Base-by-base conservation (phyloP, 2,329 filamentous ascomycete genomes). In the Cadophora sp. region DNA sequence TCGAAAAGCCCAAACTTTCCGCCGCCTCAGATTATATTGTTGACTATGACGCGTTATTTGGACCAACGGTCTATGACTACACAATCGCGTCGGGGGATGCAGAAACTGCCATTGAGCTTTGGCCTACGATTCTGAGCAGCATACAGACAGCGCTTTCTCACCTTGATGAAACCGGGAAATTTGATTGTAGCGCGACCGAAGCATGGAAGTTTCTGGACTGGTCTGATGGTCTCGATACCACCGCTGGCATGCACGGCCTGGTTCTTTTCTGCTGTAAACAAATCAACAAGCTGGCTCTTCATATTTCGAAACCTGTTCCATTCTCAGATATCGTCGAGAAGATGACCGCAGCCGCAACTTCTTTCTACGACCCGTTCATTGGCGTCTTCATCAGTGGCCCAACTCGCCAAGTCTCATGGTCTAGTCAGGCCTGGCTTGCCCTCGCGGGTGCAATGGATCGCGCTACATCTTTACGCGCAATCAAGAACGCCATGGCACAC, bases 1-100 rank as follows among this genome's bases (percentile, higher is more conserved):
- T 79, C 63, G 79, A 80, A 67, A 75, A 76, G 53, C 77, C 77
- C 9, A 73, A 68, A 24, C 70, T 79, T 4, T 65, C 71, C 4
- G 69, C 77, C 0, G 76, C 76, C 0, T 72, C 76, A 2, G 78
- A 80, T 58, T 80, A 80, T 63, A 79, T 80, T 34, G 74, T 79
- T 12, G 79, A 80, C 67, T 80, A 80, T 68, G 78, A 80, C 59
- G 76, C 77, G 1, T 72, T 80, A 14, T 80, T 79, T 62, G 76
- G 73, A 9, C 71, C 73, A 43, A 77, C 75, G 4, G 74, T 79
- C 9, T 73, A 77, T 9, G 79, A 80, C 67, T 79, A 80, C 63
- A 73, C 76, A 4, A 67, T 73, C 14, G 76, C 75, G 8, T 78
- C 78, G 1, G 75, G 76, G 4, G 79, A 80, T 55, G 48, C 69